Evolutionary conservation across 2,329 filamentous ascomycete genomes (phyloP).

Genomic region (Ascochyta koolunga): DNA sequence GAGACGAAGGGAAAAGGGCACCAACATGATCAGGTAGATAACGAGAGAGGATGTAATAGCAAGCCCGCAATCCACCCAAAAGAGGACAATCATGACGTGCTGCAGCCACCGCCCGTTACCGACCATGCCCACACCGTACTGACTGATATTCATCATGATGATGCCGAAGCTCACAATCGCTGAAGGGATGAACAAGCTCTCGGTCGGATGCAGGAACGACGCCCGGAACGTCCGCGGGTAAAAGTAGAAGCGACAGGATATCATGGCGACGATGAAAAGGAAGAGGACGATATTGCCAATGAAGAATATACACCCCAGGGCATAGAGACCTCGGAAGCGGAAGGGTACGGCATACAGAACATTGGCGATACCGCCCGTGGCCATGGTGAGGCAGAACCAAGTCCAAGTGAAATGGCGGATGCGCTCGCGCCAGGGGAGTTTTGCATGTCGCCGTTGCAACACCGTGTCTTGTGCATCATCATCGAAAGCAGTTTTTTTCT

Average conservation of each 20-base stretch:
- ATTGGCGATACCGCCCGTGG: conserved; percentile 66
- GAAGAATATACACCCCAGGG: conserved; percentile 57
- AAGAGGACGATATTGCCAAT: conserved; percentile 64
- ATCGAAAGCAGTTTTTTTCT: not conserved
- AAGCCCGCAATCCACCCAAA: conserved; percentile 74
- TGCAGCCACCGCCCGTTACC: conserved; percentile 59
- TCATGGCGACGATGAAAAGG: conserved; percentile 71
- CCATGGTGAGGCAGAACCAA: conserved; percentile 76
- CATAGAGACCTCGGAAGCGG: conserved; percentile 53
- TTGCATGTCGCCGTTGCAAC: not conserved
- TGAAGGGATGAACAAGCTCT: conserved; percentile 78
- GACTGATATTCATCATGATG: conserved; percentile 69
- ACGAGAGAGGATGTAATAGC: conserved; percentile 71
- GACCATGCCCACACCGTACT: conserved; percentile 68
- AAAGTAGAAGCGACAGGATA: conserved; percentile 71
- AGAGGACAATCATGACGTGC: conserved; percentile 67
- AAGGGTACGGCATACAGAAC: conserved; percentile 58
- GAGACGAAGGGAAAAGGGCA: conserved; percentile 34
- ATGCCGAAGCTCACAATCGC: conserved; percentile 70
- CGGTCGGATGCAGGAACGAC: conserved; percentile 77
- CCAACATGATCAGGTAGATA: conserved; percentile 76
- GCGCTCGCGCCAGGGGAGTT: conserved; percentile 47
- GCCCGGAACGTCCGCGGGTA: conserved; percentile 73
- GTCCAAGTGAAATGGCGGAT: conserved; percentile 74
- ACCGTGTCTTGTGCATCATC: not conserved